These are phyloP conservation scores for Cadophora gregata DNA, from an alignment of 2,329 filamentous ascomycete genomes.

Conservation along the genomic window DNA sequence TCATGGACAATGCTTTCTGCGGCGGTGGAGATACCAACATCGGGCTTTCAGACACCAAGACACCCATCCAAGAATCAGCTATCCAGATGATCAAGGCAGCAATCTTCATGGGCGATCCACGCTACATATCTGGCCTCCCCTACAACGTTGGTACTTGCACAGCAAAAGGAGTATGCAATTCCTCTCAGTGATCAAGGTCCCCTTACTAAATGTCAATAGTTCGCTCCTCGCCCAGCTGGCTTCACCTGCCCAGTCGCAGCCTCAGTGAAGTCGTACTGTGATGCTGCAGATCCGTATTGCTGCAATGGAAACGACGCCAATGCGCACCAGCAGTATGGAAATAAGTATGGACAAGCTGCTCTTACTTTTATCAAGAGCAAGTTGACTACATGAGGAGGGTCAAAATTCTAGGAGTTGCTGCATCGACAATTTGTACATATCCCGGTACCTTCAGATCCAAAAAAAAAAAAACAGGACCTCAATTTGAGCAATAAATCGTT, in stretches of 20 bases:
- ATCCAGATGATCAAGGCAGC: slow-evolving; percentile 64
- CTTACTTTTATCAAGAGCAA: slow-evolving; percentile 62
- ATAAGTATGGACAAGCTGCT: slow-evolving; percentile 60
- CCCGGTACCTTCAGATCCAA: neutral
- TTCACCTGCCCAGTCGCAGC: slow-evolving; percentile 58
- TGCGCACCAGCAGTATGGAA: slow-evolving; percentile 63
- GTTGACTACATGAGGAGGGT: slow-evolving; percentile 40
- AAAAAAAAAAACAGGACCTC: neutral
- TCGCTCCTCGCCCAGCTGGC: slow-evolving; percentile 59
- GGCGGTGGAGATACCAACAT: slow-evolving; percentile 58
- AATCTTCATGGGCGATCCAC: slow-evolving; percentile 70
- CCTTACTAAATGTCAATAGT: slow-evolving; percentile 43
- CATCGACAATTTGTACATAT: neutral
- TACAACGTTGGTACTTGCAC: slow-evolving; percentile 67
- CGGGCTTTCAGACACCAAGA: slow-evolving; percentile 53
- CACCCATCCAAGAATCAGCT: slow-evolving; percentile 52
- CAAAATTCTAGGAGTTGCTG: neutral
- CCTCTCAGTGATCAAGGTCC: neutral
- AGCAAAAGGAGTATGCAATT: slow-evolving; percentile 60
- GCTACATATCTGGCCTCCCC: slow-evolving; percentile 58
- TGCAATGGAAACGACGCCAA: slow-evolving; percentile 61
- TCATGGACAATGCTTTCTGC: slow-evolving; percentile 67
- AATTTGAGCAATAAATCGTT: neutral
- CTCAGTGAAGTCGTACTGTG: slow-evolving; percentile 66
- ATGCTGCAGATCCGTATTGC: slow-evolving; percentile 65